phyloP scores from a whole-genome alignment of 495 filamentous ascomycete genomes.

The Daldinia caldariorum region DNA sequence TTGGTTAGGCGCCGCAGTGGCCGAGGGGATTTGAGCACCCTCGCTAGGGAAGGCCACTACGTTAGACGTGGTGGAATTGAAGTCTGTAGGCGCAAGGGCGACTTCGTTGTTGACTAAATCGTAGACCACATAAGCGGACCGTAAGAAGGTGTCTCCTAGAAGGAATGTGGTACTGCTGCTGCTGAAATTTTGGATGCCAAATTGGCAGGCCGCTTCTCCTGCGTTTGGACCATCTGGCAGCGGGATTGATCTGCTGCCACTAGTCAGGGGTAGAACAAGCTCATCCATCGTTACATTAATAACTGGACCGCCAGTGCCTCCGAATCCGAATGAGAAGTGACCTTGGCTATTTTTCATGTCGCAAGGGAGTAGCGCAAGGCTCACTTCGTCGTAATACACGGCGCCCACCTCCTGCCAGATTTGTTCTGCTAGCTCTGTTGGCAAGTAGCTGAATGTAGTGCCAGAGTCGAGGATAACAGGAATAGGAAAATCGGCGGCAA shows the following conservation, averaged over 20 bases:
- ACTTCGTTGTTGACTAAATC: constrained; percentile 91
- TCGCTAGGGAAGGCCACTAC: constrained; percentile 61
- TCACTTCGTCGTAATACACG: constrained; percentile 55
- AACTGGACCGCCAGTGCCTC: constrained; percentile 64
- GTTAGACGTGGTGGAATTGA: constrained; percentile 74
- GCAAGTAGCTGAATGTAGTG: constrained; percentile 85
- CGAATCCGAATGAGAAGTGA: constrained; percentile 78
- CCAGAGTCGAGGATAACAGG: constrained; percentile 89
- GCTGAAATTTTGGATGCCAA: constrained; percentile 79
- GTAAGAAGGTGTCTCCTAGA: constrained; percentile 94
- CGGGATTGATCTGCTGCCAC: constrained; percentile 53
- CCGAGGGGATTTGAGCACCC: constrained; percentile 62
- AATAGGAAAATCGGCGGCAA: constrained; percentile 64
- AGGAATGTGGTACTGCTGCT: constrained; percentile 66
- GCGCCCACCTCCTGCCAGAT: constrained; percentile 78
- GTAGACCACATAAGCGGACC: constrained; percentile 94
- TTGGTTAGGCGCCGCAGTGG: constrained; percentile 58
- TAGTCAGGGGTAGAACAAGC: constrained; percentile 71
- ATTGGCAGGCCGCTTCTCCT: constrained; percentile 70
- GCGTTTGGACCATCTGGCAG: constrained; percentile 56
- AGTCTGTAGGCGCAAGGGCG: constrained; percentile 83
- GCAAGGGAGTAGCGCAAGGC: constrained; percentile 76
- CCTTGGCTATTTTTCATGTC: constrained; percentile 66
- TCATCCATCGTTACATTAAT: constrained; percentile 83
- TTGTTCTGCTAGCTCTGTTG: constrained; percentile 69